Evolutionary conservation across 2,329 filamentous ascomycete genomes (phyloP).

Genomic region (Fusarium sp.): DNA sequence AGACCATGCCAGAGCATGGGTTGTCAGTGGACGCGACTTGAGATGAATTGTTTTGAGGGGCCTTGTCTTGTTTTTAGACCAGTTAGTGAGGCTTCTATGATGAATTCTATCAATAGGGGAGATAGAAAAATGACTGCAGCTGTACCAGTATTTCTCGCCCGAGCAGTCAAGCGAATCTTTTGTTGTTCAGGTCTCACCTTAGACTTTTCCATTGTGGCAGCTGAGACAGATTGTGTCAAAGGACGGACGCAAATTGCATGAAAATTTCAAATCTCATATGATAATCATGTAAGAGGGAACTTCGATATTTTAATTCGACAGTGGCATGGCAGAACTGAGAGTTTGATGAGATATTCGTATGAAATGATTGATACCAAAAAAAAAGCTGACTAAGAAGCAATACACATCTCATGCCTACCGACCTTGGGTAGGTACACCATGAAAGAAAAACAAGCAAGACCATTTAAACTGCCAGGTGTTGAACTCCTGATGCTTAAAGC

Average conservation of each 20-base stretch:
- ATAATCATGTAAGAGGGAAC: background rate
- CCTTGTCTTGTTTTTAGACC: slow-evolving; percentile 46
- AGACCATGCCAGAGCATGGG: slow-evolving; percentile 59
- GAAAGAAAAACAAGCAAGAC: background rate
- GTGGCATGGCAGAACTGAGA: background rate
- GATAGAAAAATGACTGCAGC: background rate
- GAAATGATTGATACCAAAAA: slow-evolving; percentile 31
- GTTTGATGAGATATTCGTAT: background rate
- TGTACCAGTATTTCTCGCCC: background rate
- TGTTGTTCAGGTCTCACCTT: slow-evolving; percentile 31
- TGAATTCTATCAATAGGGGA: too few relatives aligned
- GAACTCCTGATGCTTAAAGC: background rate
- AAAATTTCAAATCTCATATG: background rate
- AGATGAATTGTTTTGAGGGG: slow-evolving; percentile 58
- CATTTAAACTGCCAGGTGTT: background rate
- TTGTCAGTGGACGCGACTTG: slow-evolving; percentile 53
- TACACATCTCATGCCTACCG: background rate
- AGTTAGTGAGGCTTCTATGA: background rate
- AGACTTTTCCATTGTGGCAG: slow-evolving; percentile 37
- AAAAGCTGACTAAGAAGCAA: slow-evolving; percentile 35
- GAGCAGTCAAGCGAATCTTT: background rate
- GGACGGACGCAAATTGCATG: background rate
- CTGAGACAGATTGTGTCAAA: background rate
- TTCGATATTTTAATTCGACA: background rate
- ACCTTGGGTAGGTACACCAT: background rate